A percentile compares a stretch with the other conserved stretches of the same genome.
These are phyloP conservation scores for Cercospora citrullina DNA, from an alignment of 2,329 filamentous ascomycete species.

Conservation along the genomic window DNA sequence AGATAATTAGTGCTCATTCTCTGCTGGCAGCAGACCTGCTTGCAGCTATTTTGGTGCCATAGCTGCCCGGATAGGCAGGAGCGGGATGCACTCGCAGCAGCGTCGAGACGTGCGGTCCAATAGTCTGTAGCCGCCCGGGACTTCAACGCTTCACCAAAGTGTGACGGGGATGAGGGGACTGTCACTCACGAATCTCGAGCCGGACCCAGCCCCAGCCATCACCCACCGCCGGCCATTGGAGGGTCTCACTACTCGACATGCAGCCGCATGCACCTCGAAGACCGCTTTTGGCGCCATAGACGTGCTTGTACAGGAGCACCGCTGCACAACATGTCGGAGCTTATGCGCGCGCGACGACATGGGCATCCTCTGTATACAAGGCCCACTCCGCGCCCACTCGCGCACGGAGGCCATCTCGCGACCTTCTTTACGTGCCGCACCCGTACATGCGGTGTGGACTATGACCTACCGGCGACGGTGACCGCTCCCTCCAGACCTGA, in stretches of 20 bases:
- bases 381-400: constrained; percentile 43
- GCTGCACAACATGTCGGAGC: constrained; percentile 36
- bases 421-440: constrained; percentile 38
- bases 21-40: not conserved
- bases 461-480: constrained; percentile 29
- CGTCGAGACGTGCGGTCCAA: constrained; percentile 17
- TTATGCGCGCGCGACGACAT: constrained; percentile 39
- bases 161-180: constrained; percentile 26
- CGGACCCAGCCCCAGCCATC: constrained; percentile 14
- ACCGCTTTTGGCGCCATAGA: constrained; percentile 32
- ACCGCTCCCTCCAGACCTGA: constrained; percentile 17
- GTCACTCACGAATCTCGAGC: constrained; percentile 21
- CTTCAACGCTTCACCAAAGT: constrained; percentile 14
- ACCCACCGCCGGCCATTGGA: constrained; percentile 21
- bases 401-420: constrained; percentile 43
- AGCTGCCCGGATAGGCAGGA: constrained; percentile 12
- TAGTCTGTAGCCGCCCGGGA: constrained; percentile 24
- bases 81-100: constrained; percentile 13
- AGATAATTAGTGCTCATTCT: constrained; percentile 10
- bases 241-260: constrained; percentile 13
- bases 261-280: constrained; percentile 20
- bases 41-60: constrained; percentile 18
- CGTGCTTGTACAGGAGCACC: constrained; percentile 25
- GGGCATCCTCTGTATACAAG: constrained; percentile 45
- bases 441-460: constrained; percentile 28